phyloP scores from a whole-genome alignment of 2,329 filamentous ascomycete genomes.

The Cladosporium colombiae region DNA sequence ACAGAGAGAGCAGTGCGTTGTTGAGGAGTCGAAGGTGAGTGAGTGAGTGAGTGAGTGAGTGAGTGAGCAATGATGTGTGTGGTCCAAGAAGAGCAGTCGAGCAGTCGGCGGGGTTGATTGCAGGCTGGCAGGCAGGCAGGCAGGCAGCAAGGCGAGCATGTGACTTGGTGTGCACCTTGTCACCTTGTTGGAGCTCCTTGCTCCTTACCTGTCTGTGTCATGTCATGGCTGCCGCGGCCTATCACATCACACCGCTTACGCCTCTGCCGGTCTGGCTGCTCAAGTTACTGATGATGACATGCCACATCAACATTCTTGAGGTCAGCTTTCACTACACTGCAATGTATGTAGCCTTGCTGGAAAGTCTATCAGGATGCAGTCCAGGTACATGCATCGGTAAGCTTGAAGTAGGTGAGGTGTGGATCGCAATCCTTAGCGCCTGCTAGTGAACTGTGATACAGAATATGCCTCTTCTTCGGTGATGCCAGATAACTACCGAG shows the following conservation, averaged over 20 bases:
- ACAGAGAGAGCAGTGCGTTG: no score
- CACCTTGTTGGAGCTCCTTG: not conserved
- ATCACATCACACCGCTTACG: not conserved
- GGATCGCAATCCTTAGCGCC: constrained; percentile 8
- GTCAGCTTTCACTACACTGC: not conserved
- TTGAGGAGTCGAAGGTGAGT: not conserved
- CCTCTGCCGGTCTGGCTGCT: not conserved
- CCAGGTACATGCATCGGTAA: not conserved
- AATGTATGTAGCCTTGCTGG: not conserved
- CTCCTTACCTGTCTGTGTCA: not conserved
- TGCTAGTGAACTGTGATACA: not conserved
- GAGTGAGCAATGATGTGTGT: not conserved
- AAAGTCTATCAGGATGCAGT: not conserved
- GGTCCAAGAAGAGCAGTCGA: no score
- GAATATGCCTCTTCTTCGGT: not conserved
- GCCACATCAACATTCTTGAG: not conserved
- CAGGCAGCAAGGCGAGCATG: constrained; percentile 11
- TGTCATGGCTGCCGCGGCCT: not conserved
- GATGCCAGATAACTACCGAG: not conserved
- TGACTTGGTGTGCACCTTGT: constrained; percentile 4
- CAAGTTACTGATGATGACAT: not conserved
- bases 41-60: not conserved
- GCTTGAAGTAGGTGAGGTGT: constrained; percentile 8
- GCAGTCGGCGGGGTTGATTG: not conserved
- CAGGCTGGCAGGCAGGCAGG: not conserved